Base-by-base conservation (phyloP, 1,284 basidiomycete genomes). In the Puccinia triticina region DNA sequence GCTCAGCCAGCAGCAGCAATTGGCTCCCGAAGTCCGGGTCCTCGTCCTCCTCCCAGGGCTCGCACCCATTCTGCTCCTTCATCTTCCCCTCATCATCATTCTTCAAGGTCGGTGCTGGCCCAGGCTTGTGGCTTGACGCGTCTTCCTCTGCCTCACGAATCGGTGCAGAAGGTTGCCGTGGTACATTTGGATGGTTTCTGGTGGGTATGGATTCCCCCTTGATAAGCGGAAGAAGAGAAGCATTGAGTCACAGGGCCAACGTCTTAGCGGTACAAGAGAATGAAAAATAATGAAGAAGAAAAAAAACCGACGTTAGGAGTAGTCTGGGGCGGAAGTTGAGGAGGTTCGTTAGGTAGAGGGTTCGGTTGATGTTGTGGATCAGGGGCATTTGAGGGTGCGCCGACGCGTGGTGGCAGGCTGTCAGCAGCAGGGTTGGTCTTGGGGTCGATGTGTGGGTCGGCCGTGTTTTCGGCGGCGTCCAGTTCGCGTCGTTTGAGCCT, bases 31-130 rank as follows among this genome's bases (percentile, higher is more conserved):
- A 69, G 21, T 43, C 66, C 2, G 37, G 34, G 26, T 69, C 66
- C 12, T 69, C 66, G 12, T 69, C 66, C 10, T 46, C 2, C 40
- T 69, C 66, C 66, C 66, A 69, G 10, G 66, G 66, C n/a, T 69
- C 66, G 26, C 40, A 48, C 26, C n/a, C n/a, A n/a, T n/a, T 8
- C 40, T 34, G 5, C 66, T 23, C 43, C 66, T 23, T 26, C 40
- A n/a, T n/a, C 37, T 26, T 10, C 55, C 7, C 26, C 55, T 57
- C 26, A 7, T 32, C 26, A 29, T 29, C 29, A 29, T 21, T 2
- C 5, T n/a, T 57, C n/a, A n/a, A n/a, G n/a, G 29, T 61, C 34
- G 29, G 7, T 29, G 59, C 4, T 14, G 5, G 29, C 29, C 11
- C 59, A 29, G 29, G 4, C 59, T 34, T 61, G 12, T 26, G n/a